Conservation (phyloP, 805 yeast genomes). For the Yamadazyma laniorum region DNA sequence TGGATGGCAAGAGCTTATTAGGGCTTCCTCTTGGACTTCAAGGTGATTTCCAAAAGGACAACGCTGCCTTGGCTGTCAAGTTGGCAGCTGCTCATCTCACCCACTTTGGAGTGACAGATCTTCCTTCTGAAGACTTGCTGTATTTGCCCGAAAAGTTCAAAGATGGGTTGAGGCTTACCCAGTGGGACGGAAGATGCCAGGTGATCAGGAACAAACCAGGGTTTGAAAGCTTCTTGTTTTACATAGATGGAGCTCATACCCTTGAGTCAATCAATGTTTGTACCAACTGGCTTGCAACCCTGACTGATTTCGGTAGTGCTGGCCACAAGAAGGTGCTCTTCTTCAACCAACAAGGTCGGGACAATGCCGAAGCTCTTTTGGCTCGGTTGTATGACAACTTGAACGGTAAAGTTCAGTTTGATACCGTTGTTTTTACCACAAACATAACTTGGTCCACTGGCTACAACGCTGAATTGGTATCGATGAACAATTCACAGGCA, state of each 20-base stretch:
- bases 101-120: slow-evolving; percentile 40
- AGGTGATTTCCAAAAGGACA: slow-evolving; percentile 80
- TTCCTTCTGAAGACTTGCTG: slow-evolving; percentile 20
- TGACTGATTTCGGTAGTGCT: slow-evolving; percentile 7
- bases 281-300: slow-evolving; percentile 64
- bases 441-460: slow-evolving; percentile 91
- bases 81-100: slow-evolving; percentile 61
- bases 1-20: slow-evolving; percentile 36
- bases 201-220: slow-evolving; percentile 46
- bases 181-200: slow-evolving; percentile 98
- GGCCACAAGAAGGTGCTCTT: slow-evolving; percentile 51
- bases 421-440: slow-evolving; percentile 81
- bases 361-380: slow-evolving; percentile 63
- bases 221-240: slow-evolving; percentile 61
- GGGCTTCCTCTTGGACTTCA: slow-evolving; percentile 64
- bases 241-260: slow-evolving; percentile 95
- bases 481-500: slow-evolving; percentile 78
- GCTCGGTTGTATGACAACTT: slow-evolving; percentile 46
- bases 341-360: slow-evolving; percentile 94
- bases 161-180: slow-evolving; percentile 61
- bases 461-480: slow-evolving; percentile 78
- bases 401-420: slow-evolving; percentile 49
- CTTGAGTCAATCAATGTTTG: slow-evolving; percentile 83
- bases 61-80: slow-evolving; percentile 85
- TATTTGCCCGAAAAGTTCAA: slow-evolving; percentile 49